Evolutionary conservation across 2,329 filamentous ascomycete genomes (phyloP).

Genomic region (Stagonosporopsis rhizophila): DNA sequence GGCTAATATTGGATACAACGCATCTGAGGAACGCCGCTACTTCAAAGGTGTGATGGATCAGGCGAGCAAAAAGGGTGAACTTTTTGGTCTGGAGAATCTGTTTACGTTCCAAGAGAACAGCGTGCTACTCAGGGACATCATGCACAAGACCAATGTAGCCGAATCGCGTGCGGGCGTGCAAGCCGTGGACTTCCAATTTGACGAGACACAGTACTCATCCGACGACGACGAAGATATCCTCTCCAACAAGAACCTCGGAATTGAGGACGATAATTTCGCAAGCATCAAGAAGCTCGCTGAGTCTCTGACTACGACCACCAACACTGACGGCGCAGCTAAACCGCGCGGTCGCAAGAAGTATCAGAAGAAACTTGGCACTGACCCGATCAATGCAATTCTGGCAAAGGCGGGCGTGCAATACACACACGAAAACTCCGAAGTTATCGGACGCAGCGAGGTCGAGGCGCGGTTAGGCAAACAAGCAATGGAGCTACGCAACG

Average conservation of each 20-base stretch:
- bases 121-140: slow-evolving; percentile 87
- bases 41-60: slow-evolving; percentile 94
- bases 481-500: slow-evolving; percentile 69
- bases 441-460: slow-evolving; percentile 90
- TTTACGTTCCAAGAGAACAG: slow-evolving; percentile 82
- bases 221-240: slow-evolving; percentile 35
- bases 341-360: slow-evolving; percentile 45
- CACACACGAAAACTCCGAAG: slow-evolving; percentile 94
- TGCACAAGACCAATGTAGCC: slow-evolving; percentile 97
- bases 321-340: slow-evolving; percentile 26
- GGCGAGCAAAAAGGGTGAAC: slow-evolving; percentile 83
- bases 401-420: slow-evolving; percentile 89
- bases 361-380: slow-evolving; percentile 48
- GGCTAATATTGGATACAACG: slow-evolving; percentile 95
- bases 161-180: slow-evolving; percentile 86
- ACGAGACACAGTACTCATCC: slow-evolving; percentile 38
- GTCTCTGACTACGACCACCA: slow-evolving; percentile 28
- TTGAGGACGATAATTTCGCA: slow-evolving; percentile 51
- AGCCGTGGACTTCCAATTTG: slow-evolving; percentile 73
- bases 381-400: slow-evolving; percentile 88
- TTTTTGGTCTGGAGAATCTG: slow-evolving; percentile 89
- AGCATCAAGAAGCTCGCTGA: slow-evolving; percentile 65
- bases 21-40: slow-evolving; percentile 89
- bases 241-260: slow-evolving; percentile 36
- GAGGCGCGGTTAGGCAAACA: slow-evolving; percentile 82